Evolutionary conservation across 2,329 filamentous ascomycete species (phyloP), one percentile per base, ranked within the genome.

Genomic region (Sarocladium strictum): DNA sequence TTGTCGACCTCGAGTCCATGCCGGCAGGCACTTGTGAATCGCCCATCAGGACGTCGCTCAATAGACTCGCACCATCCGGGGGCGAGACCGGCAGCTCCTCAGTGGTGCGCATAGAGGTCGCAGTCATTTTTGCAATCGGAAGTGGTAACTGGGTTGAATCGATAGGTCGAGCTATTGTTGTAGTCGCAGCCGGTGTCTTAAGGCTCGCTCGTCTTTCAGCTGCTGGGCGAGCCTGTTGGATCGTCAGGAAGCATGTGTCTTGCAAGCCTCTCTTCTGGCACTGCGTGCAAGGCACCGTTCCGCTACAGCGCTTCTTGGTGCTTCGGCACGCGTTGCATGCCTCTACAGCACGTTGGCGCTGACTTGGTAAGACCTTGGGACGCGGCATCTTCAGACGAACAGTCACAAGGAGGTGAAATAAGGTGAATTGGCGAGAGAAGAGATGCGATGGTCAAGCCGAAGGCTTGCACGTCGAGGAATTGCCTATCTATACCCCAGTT

Each of bases 241-340:
- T 24, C 26, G 47, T 51, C 3, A 70, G 65, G 56, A 61, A 63
- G 41, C 69, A 79, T 3, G 68, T 65, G 19, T 65, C 62, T 19
- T 65, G 68, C 3, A 73, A 65, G 2, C 75, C 75, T 17, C 74
- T 72, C 6, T 69, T 66, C 6, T 73, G 65, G 55, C 77, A 80
- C 47, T 74, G 72, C 0, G 69, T 67, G 58, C 77, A 80, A 1
- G 77, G 77, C 2, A 73, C 71, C 0, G 68, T 69, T 10, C 73
- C 76, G 54, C 72, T 74, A 60, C 77, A 80, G 58, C 75, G 67
- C 63, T 78, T 79, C 64, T 80, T 80, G 9, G 76, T 72, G 14
- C 69, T 66, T 27, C 75, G 72, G 58, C 77, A 80, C 5, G 70
- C 62, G 47, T 70, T 67, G 58, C 77, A 80, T 7, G 77, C 77